Conservation (phyloP, 2,329 filamentous ascomycete genomes). For the Basipetospora chlamydospora region DNA sequence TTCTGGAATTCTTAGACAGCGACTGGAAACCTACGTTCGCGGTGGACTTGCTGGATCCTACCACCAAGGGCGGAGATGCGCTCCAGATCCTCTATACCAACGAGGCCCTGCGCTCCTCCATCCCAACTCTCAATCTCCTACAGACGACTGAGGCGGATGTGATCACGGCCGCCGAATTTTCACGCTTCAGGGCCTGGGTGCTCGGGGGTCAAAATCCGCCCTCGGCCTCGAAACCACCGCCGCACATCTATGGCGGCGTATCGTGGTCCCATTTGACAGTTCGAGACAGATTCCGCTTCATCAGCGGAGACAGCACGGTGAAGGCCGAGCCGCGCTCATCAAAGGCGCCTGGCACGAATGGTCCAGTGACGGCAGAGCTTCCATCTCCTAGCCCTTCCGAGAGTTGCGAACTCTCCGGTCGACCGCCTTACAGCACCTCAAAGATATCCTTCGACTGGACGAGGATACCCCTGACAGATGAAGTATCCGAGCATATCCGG, state of each 20-base stretch:
- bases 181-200: constrained; percentile 1
- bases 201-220: too few species aligned
- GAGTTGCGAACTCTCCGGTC: constrained; percentile 22
- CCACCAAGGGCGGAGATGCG: constrained; percentile 36
- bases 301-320: constrained; percentile 50
- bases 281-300: constrained; percentile 51
- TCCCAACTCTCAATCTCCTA: neutral
- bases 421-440: constrained; percentile 22
- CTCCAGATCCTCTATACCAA: constrained; percentile 57
- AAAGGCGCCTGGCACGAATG: constrained; percentile 13
- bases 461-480: constrained; percentile 46
- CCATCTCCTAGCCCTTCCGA: too few species aligned
- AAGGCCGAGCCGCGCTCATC: too few species aligned
- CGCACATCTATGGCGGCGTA: constrained; percentile 47
- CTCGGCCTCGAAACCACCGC: too few species aligned
- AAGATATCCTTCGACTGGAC: constrained; percentile 68
- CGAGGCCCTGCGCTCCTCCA: constrained; percentile 36
- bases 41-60: constrained; percentile 47
- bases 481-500: constrained; percentile 54
- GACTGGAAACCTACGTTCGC: constrained; percentile 67
- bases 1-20: constrained; percentile 60
- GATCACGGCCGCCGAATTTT: neutral
- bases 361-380: too few species aligned
- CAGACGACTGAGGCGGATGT: neutral
- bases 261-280: constrained; percentile 59